A percentile compares a stretch with the other conserved stretches of the same genome.
Conservation (phyloP, 78 protist genomes). For the Dictyostelium discoideum region DNA sequence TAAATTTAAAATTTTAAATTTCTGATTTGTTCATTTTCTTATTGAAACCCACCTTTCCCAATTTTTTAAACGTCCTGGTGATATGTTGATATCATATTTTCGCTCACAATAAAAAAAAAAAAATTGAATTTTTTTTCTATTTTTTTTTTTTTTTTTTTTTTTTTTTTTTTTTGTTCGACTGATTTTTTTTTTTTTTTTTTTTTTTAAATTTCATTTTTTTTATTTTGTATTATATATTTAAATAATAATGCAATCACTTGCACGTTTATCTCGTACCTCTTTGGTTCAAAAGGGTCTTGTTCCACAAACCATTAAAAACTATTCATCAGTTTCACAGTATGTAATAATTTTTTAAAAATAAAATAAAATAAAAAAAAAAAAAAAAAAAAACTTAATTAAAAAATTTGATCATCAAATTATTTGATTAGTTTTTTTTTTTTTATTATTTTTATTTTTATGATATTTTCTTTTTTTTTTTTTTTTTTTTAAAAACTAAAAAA, state of each 20-base stretch:
- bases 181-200: not conserved
- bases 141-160: not conserved
- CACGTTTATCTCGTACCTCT: slow-evolving; percentile 4
- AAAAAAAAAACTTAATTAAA: not conserved
- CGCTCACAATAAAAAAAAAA: not conserved
- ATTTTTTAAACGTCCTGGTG: not conserved
- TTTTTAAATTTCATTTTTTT: not conserved
- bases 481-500: too few relatives aligned
- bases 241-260: slow-evolving; percentile 7
- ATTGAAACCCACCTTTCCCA: not conserved
- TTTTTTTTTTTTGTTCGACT: not conserved
- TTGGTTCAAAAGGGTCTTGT: not conserved
- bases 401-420: not conserved
- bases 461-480: too few relatives aligned
- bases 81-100: not conserved
- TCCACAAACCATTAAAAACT: not conserved
- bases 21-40: not conserved
- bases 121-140: not conserved
- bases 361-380: not conserved
- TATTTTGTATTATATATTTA: not conserved
- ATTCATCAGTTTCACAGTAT: slow-evolving; percentile 16
- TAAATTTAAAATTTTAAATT: too few relatives aligned
- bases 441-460: not conserved
- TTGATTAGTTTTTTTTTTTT: not conserved
- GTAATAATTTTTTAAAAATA: not conserved